These are phyloP conservation scores for Teratosphaeria pseudoeucalypti DNA, from an alignment of 2,329 filamentous ascomycete genomes.

Conservation along the genomic window DNA sequence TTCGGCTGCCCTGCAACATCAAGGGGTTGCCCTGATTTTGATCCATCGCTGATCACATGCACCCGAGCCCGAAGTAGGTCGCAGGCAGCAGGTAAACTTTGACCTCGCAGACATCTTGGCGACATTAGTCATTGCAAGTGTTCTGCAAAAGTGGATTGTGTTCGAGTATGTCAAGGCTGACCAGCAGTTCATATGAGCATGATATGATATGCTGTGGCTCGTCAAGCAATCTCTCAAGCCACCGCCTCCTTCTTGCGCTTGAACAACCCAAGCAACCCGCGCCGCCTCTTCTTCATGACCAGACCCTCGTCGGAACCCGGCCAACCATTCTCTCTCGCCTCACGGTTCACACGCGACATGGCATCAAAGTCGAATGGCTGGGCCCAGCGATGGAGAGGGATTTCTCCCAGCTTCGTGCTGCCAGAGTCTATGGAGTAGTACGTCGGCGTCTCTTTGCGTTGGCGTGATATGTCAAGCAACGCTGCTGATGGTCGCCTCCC, in stretches of 20 bases:
- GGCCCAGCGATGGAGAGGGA: constrained; percentile 35
- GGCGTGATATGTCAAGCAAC: constrained; percentile 13
- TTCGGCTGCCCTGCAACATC: constrained; percentile 5
- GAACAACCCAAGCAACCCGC: constrained; percentile 13
- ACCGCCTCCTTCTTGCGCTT: constrained; percentile 4
- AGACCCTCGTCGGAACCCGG: constrained; percentile 4
- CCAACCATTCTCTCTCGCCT: constrained; percentile 26
- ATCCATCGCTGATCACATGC: no score
- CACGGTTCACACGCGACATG: constrained; percentile 31
- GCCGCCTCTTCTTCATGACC: constrained; percentile 7
- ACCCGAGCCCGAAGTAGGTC: background rate
- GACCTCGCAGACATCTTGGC: background rate
- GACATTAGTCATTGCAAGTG: background rate
- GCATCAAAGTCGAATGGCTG: constrained; percentile 33
- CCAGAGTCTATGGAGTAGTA: constrained; percentile 35
- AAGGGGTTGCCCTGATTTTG: no score
- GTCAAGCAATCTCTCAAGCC: background rate
- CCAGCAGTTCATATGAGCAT: no score
- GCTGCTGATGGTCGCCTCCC: constrained; percentile 1
- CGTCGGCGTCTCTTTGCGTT: constrained; percentile 28
- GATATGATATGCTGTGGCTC: background rate
- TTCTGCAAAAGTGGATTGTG: background rate
- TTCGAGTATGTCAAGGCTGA: no score
- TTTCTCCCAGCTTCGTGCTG: constrained; percentile 40
- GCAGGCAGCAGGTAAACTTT: background rate